Evolutionary conservation across 1,139 yeast species (phyloP), one percentile per base, ranked within the genome.

Genomic region (Pichia terricola): DNA sequence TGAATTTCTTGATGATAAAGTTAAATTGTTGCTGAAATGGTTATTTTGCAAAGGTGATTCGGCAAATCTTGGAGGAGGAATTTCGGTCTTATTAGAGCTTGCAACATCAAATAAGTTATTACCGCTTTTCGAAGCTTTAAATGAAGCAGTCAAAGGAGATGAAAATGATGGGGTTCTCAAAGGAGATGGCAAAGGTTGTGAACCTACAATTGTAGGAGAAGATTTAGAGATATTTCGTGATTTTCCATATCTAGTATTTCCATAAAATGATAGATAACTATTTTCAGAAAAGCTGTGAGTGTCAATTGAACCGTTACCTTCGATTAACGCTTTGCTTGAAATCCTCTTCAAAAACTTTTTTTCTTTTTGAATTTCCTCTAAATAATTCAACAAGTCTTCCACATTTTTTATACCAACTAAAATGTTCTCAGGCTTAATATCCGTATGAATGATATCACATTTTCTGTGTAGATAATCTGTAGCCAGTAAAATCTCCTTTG

Each of bases 361-460:
- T 61, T 59, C 70, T 45, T 59, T 53, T 51, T 69, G 74, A 42
- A 77, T 73, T 43, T 72, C 71, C 53, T 77, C 83, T 2, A 79
- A 70, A 56, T 72, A 67, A 44, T 69, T 64, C 30, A 85, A 79
- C 52, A 84, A 74, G 47, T 72, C 75, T 55, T 82, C 88, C 33
- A 82, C 89, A 54, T 85, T 87, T 35, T 81, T 82, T 48, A 86
- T 81, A 56, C 83, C 88, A 41, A 86, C 73, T 50, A 87, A 66
- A n/a, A 87, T 82, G 59, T 87, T 87, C 60, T 87, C 96, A 0
- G 96, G 96, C 62, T 87, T 87, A 50, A 87, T 68, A 58, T 87
- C 96, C 0, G 96, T 87, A 63, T 87, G 96, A 48, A 87, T 83
- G 34, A 87, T 81, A n/a, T 95, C 95, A 63, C 95, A 84, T 53